phyloP scores from a whole-genome alignment of 495 filamentous ascomycete species.

The Articulospora tetracladia region DNA sequence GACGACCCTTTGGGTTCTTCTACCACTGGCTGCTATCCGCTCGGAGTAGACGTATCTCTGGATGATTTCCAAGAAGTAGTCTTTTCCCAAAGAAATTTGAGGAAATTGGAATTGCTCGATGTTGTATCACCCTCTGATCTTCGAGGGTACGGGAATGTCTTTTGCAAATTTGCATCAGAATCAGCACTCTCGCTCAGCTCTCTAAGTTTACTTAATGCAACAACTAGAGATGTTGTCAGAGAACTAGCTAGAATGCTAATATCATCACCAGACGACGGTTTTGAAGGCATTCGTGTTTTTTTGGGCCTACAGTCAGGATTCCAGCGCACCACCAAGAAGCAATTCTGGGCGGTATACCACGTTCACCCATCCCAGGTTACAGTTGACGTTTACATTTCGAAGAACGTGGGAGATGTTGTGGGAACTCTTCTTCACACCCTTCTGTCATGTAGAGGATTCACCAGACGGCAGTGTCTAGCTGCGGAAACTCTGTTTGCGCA shows the following conservation, averaged over 20 bases:
- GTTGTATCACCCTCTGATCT: neutral
- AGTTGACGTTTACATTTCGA: slow-evolving; percentile 49
- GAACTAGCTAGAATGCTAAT: neutral
- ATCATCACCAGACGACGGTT: neutral
- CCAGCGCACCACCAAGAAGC: slow-evolving; percentile 38
- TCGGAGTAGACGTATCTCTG: neutral
- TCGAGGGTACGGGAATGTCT: neutral
- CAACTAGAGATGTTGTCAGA: neutral
- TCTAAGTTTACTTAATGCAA: neutral
- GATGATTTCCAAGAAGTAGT: neutral
- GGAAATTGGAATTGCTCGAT: neutral
- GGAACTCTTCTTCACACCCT: slow-evolving; percentile 53
- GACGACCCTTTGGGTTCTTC: neutral
- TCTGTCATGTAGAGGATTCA: slow-evolving; percentile 33
- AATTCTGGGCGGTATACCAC: slow-evolving; percentile 54
- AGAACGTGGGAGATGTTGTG: slow-evolving; percentile 44
- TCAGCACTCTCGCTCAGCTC: neutral
- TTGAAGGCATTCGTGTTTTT: slow-evolving; percentile 13
- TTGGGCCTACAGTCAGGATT: slow-evolving; percentile 52
- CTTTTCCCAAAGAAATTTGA: neutral
- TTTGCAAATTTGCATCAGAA: neutral
- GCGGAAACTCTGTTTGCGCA: neutral
- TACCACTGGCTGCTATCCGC: neutral
- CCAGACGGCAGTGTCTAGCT: neutral
- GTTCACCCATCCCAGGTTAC: slow-evolving; percentile 36